Conservation (phyloP, 192 early-diverging fungal genomes). For the Coemansia sp. region DNA sequence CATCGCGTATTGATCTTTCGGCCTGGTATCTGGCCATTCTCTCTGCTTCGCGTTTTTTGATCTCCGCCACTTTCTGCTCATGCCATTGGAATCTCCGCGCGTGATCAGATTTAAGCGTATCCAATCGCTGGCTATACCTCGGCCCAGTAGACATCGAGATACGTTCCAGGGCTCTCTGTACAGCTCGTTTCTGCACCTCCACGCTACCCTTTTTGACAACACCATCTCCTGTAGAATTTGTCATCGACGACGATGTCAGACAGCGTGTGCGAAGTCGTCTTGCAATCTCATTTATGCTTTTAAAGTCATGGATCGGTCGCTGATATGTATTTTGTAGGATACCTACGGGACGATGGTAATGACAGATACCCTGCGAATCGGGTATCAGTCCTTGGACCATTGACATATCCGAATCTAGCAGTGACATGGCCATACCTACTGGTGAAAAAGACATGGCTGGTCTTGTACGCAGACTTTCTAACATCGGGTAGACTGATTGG, state of each 20-base stretch:
- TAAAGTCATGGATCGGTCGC: background rate
- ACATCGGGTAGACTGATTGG: conserved; percentile 1
- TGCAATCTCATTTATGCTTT: conserved; percentile 6
- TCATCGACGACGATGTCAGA: background rate
- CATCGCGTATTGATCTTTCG: background rate
- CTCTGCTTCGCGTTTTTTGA: background rate
- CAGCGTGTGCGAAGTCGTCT: conserved; percentile 6
- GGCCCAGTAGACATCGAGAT: background rate
- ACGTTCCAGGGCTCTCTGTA: background rate
- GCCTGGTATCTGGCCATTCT: background rate
- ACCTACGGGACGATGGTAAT: conserved; percentile 37
- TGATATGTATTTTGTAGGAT: background rate
- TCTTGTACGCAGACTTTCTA: background rate
- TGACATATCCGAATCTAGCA: conserved; percentile 1
- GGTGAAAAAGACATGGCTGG: conserved; percentile 25
- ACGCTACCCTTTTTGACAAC: background rate
- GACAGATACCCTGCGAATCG: conserved; percentile 28
- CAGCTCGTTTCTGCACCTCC: conserved; percentile 9
- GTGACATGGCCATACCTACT: conserved; percentile 24
- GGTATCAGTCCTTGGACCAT: conserved; percentile 26
- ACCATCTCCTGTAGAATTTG: background rate
- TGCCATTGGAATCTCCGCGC: conserved; percentile 5
- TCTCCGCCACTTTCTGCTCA: background rate
- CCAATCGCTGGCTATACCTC: background rate
- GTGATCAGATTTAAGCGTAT: conserved; percentile 2